Evolutionary conservation across 345 rosid genomes (phyloP).

Genomic region (Citrus mangshanensis): DNA sequence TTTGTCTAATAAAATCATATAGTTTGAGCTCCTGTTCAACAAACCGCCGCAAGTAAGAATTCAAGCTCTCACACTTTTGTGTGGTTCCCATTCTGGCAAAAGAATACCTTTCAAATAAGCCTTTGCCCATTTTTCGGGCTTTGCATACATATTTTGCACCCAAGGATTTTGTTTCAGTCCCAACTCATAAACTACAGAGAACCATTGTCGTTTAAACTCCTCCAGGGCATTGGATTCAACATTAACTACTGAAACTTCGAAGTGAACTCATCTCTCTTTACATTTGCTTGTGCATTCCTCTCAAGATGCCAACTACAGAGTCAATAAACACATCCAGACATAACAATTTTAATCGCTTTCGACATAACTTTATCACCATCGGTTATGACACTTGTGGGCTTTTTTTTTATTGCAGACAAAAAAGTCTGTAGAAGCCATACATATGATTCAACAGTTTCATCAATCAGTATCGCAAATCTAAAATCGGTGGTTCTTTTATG

Average conservation of each 20-base stretch:
- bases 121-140: not conserved
- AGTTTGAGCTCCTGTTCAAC: too few relatives aligned
- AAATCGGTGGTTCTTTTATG: too few relatives aligned
- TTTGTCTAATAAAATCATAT: too few relatives aligned
- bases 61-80: too few relatives aligned
- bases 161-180: not conserved
- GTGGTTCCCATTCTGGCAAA: rapidly evolving
- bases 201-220: too few relatives aligned
- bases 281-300: not conserved
- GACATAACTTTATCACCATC: not conserved
- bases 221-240: not conserved
- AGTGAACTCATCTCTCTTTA: not conserved
- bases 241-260: rapidly evolving
- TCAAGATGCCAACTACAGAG: too few relatives aligned
- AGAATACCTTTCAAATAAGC: not conserved
- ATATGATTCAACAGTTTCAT: too few relatives aligned
- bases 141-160: not conserved
- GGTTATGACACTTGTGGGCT: too few relatives aligned
- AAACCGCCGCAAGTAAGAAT: too few relatives aligned
- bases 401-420: too few relatives aligned
- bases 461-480: not conserved
- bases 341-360: too few relatives aligned
- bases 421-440: rapidly evolving
- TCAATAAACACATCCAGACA: not conserved
- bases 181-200: not conserved